Percentiles rank a stretch among this genome's conserved stretches.
Conservation (phyloP, 768 basidiomycete species). For the Lepiota brunneoincarnata region DNA sequence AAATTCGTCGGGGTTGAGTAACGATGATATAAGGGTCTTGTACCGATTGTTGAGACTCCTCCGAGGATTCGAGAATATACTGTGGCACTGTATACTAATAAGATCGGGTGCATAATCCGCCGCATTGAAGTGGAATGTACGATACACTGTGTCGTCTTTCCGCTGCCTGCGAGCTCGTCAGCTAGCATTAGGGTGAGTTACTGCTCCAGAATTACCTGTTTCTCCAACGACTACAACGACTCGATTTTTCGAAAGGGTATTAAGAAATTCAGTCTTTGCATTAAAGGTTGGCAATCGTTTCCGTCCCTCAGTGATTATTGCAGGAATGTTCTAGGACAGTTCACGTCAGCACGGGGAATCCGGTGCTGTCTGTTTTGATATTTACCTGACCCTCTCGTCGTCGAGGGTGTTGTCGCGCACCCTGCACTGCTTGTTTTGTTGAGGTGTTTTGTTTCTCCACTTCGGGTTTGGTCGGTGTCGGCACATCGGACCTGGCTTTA, state of each 20-base stretch:
- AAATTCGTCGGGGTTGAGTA: slow-evolving; percentile 87
- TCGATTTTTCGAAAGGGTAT: slow-evolving; percentile 51
- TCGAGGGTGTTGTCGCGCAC: neutral
- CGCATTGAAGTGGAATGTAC: neutral
- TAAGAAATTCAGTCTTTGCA: slow-evolving; percentile 60
- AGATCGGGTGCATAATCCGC: neutral
- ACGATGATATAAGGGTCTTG: slow-evolving; percentile 67
- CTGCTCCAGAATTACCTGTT: slow-evolving; percentile 50
- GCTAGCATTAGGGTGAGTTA: neutral
- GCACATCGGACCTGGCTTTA: slow-evolving; percentile 9
- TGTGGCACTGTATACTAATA: slow-evolving; percentile 64
- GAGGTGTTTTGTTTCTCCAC: neutral
- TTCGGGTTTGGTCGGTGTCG: neutral
- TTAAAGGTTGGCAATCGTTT: slow-evolving; percentile 74
- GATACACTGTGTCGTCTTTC: slow-evolving; percentile 85
- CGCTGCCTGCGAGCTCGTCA: slow-evolving; percentile 53
- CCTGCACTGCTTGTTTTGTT: neutral
- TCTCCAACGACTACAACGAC: slow-evolving; percentile 89
- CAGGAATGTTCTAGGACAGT: slow-evolving; percentile 7
- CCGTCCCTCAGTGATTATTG: slow-evolving; percentile 52
- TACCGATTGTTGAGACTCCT: slow-evolving; percentile 56
- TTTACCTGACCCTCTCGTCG: neutral
- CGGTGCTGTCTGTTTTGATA: no score
- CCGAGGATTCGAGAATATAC: slow-evolving; percentile 84
- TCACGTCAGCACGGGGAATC: neutral